Base-by-base conservation (phyloP, 305 asterid species). In the Solanum chacoense region DNA sequence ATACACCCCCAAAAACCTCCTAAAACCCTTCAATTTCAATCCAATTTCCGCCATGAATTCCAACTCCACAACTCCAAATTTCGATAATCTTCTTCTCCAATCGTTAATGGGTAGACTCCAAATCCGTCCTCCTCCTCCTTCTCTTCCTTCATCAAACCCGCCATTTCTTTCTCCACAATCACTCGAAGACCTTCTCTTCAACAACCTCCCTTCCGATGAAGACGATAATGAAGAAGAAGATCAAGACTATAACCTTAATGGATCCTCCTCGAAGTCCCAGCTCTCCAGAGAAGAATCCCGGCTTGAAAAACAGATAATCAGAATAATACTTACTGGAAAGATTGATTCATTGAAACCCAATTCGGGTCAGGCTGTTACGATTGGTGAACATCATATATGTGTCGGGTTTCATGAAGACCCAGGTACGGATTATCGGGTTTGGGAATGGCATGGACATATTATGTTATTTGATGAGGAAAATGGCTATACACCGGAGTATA, bases 401-500 rank as follows among this genome's bases (percentile, higher is more conserved):
- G 98, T 97, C 3, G 98, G 98, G 79, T 95, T 92, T 92, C 96
- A 95, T 42, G 96, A 94, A 88, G 98, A 96, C 12, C 38, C 91
- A 0, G 98, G 91, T 55, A 93, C 98, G 7, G 98, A 94, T 91
- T 95, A 94, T 85, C 95, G 99, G 29, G 99, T 95, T 3, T 95
- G 99, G 98, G 99, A 97, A 92, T 97, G 99, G 99, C 99, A 96
- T 84, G 99, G 99, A 1, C 98, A 96, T 91, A 91, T 96, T 9
- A 95, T 96, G 99, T 63, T 96, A 93, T 96, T 95, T 88, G 98
- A 96, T 89, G 99, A 96, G 84, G 98, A 95, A 91, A 93, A 95
- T 87, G 99, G 98, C 13, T 97, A 94, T 88, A 92, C 93, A 1
- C 98, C 99, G 11, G 99, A 97, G 92, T 96, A 97, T 89, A 94